Base-by-base conservation (phyloP, 371 early-diverging fungal genomes). In the Rhizomucor pusillus region DNA sequence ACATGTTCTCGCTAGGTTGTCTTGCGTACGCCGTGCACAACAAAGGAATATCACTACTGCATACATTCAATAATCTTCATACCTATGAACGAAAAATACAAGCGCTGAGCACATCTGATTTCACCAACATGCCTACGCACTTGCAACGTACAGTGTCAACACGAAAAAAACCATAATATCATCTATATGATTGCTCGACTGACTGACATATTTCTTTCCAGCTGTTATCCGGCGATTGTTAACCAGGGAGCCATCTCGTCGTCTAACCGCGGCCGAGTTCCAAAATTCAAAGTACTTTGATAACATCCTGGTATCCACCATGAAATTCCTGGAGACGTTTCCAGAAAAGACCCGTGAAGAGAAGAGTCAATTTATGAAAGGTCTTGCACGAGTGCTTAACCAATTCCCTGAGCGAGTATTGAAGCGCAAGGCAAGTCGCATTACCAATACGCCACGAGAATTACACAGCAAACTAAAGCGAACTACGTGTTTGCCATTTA, bases 1-100 rank as follows among this genome's bases (percentile, higher is more conserved):
- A 93, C 62, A 80, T 90, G 71, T 94, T 91, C 64, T 77, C 92
- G 4, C 73, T 94, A 10, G 94, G 90, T 0, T 94, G 93, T 60
- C 57, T 93, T 20, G 88, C 89, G 1, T 87, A 83, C 50, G 77
- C 92, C 3, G 75, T 89, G 2, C 85, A 90, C 65, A 86, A 85
- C 70, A 74, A 85, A 29, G 93, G 93, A 4, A 54, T 56, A 7
- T 77, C 92, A 1, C 67, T 90, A 24, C 39, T 93, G 29, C 73
- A 77, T 19, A 80, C 86, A 10, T 78, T 76, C 25, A 82, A 85
- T 59, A 90, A 88, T 52, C 46, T 81, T 22, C 82, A 82, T n/a
- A 80, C 84, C 1, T 91, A 88, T 60, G 79, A 82, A 34, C 66
- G 80, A 3, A 74, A 79, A 47, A 62, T 89, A n/a, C 77, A 76